Base-by-base conservation (phyloP, 768 basidiomycete species). In the Kwoniella sp. region DNA sequence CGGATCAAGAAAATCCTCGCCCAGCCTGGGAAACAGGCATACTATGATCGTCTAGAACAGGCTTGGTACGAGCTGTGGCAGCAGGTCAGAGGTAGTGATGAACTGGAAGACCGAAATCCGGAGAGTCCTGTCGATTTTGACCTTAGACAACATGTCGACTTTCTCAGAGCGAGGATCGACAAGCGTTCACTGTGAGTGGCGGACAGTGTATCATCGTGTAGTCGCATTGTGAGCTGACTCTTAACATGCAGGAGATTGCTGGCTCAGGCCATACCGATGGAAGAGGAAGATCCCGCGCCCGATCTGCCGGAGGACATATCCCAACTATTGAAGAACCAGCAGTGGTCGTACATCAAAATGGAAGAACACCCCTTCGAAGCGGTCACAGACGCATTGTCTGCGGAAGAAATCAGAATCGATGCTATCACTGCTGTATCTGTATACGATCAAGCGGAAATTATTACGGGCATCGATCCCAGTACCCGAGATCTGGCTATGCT, bases 181-280 rank as follows among this genome's bases (percentile, higher is more conserved):
- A 95, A 95, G 75, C 84, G 83, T 69, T 83, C 85, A 1, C 62
- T 95, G 91, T 92, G 65, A 75, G 89, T 80, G n/a, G n/a, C n/a
- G n/a, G n/a, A n/a, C 29, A 36, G 22, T 22, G 7, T 27, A 26
- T 2, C 32, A 3, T 8, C 9, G 34, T 11, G 3, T 47, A 26
- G n/a, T 56, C 86, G 85, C 56, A 82, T 84, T 15, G 82, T 85
- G 50, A 84, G 83, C 61, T 76, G 78, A 39, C 9, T 9, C 27
- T 8, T 26, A 14, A n/a, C 5, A 25, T 22, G 3, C 17, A 54
- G 52, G 32, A 14, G 32, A 36, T 11, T 31, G n/a, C 39, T 60
- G 19, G 50, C 53, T 11, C 45, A 56, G 28, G 33, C 60, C 26
- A 55, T 59, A 8, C 41, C 41, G 1, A 12, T 22, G 2, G 60